A percentile compares a stretch with the other conserved stretches of the same genome.
These are phyloP conservation scores for Reticulascus tulasneorum DNA, from an alignment of 2,329 filamentous ascomycete species.

Conservation along the genomic window DNA sequence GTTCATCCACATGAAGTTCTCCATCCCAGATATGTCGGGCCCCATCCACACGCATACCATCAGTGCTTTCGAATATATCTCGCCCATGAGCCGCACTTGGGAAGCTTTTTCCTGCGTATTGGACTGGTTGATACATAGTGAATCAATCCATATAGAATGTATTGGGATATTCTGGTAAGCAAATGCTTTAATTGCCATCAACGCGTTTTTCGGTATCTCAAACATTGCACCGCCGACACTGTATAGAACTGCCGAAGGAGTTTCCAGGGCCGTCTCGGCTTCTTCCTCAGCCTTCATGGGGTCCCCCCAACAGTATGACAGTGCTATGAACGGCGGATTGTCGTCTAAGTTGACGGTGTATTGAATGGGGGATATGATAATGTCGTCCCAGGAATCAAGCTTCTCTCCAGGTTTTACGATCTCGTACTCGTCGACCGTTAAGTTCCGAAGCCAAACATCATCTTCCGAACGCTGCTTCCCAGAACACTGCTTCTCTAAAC, in stretches of 20 bases:
- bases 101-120: not conserved
- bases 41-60: no score
- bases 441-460: not conserved
- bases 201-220: no score
- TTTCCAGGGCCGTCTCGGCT: not conserved
- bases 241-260: not conserved
- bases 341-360: no score
- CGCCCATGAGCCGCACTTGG: not conserved
- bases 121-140: conserved; percentile 1
- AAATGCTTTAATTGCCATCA: no score
- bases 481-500: not conserved
- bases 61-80: no score
- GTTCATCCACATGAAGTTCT: no score
- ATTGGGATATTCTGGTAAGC: no score
- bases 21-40: no score
- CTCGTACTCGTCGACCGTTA: not conserved
- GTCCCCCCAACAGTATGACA: not conserved
- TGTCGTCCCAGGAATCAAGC: no score
- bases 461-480: no score
- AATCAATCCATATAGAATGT: conserved; percentile 1
- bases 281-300: not conserved
- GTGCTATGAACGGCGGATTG: not conserved
- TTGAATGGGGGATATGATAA: no score
- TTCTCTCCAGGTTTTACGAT: not conserved
- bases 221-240: not conserved